These are phyloP conservation scores for Fusarium nematophilum DNA, from an alignment of 2,329 filamentous ascomycete genomes.

Conservation along the genomic window DNA sequence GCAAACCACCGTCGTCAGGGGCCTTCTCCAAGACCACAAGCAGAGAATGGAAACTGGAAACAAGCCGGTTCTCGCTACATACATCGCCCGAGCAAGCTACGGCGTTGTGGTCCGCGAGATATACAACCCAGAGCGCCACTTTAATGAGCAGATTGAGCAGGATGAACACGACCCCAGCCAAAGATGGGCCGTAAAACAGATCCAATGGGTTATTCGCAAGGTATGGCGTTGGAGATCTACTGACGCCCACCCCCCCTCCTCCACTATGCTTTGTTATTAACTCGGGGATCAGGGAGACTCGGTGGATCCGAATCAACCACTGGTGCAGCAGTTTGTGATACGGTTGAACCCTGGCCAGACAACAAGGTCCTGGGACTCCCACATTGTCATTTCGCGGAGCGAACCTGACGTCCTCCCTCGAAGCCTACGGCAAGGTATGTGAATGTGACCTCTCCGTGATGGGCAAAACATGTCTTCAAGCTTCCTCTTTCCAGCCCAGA, in stretches of 20 bases:
- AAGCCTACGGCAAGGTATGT: constrained; percentile 52
- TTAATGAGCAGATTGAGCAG: constrained; percentile 9
- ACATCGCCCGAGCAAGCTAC: constrained; percentile 38
- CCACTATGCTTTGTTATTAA: not conserved
- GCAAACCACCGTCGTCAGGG: constrained; percentile 66
- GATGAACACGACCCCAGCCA: constrained; percentile 4
- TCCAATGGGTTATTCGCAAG: constrained; percentile 41
- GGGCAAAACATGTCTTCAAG: not conserved
- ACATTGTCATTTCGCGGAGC: constrained; percentile 54
- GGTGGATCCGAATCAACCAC: constrained; percentile 49
- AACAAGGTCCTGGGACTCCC: constrained; percentile 51
- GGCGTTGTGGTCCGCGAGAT: constrained; percentile 14
- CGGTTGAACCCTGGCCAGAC: constrained; percentile 47
- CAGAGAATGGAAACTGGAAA: constrained; percentile 57
- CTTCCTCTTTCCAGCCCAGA: too few species aligned
- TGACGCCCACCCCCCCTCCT: constrained; percentile 43
- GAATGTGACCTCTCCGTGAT: not conserved
- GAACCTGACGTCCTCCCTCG: constrained; percentile 51
- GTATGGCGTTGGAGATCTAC: constrained; percentile 51
- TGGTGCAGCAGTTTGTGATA: constrained; percentile 51
- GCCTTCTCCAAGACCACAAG: constrained; percentile 63
- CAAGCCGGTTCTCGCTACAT: constrained; percentile 55
- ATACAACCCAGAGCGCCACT: constrained; percentile 5
- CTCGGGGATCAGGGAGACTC: constrained; percentile 49
- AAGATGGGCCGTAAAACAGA: constrained; percentile 23